phyloP scores from a whole-genome alignment of 108 stramenopile species.

The Pseudonitzschia delicatissima region DNA sequence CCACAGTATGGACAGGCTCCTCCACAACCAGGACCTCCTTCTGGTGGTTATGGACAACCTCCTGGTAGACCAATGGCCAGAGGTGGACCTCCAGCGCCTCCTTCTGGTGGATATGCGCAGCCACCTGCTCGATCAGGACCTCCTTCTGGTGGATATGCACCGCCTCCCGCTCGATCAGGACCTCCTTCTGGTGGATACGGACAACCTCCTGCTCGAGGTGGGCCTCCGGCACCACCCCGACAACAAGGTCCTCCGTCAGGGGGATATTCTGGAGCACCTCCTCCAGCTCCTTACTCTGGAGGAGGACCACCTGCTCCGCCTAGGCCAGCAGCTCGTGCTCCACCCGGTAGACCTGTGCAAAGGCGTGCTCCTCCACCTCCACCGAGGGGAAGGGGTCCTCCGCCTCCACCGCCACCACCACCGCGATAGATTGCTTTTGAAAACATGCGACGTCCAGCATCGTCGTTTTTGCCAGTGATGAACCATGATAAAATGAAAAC shows the following conservation, averaged over 20 bases:
- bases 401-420: constrained; percentile 33
- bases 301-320: constrained; percentile 9
- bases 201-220: constrained; percentile 9
- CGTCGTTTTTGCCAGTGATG: background rate
- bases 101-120: constrained; percentile 1
- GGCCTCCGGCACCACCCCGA: constrained; percentile 11
- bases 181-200: constrained; percentile 17
- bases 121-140: constrained; percentile 17
- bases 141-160: constrained; percentile 11
- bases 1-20: background rate
- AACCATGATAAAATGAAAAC: too few relatives aligned
- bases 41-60: constrained; percentile 3
- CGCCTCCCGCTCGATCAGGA: constrained; percentile 10
- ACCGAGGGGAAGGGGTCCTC: constrained; percentile 15
- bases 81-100: background rate
- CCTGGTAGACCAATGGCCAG: constrained; percentile 2
- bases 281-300: background rate
- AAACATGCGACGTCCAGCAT: background rate
- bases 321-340: constrained; percentile 7
- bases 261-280: constrained; percentile 3
- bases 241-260: constrained; percentile 19
- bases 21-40: constrained; percentile 13
- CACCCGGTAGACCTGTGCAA: constrained; percentile 16
- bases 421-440: constrained; percentile 8
- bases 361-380: constrained; percentile 21